phyloP scores from a whole-genome alignment of 1,284 basidiomycete species.

The Polyporus tsugae region DNA sequence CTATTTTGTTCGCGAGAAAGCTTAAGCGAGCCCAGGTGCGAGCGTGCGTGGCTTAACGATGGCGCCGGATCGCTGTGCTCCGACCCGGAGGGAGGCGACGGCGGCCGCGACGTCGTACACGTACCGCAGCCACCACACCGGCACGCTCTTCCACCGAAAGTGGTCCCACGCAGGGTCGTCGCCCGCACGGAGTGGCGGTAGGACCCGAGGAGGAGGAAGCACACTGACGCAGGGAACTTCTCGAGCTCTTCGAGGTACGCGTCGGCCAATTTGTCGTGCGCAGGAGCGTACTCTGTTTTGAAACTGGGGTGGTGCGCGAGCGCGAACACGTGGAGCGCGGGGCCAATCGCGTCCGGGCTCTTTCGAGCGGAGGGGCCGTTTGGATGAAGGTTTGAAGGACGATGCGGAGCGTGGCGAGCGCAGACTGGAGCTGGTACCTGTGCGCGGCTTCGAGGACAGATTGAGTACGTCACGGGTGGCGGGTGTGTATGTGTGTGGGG shows the following conservation, averaged over 20 bases:
- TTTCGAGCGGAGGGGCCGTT: neutral
- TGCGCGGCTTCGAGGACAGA: constrained; percentile 20
- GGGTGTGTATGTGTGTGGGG: constrained; percentile 10
- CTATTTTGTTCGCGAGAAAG: too few species aligned
- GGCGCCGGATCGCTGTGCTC: too few species aligned
- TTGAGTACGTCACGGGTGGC: constrained; percentile 15
- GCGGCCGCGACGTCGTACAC: constrained; percentile 30
- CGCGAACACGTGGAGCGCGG: constrained; percentile 43
- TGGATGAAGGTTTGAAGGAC: constrained; percentile 12
- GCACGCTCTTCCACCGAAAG: constrained; percentile 25
- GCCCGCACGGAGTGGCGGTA: constrained; percentile 26
- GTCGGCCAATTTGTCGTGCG: constrained; percentile 17
- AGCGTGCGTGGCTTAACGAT: too few species aligned
- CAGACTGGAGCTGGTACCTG: constrained; percentile 20
- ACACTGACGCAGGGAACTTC: constrained; percentile 29
- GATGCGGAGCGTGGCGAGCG: constrained; percentile 16
- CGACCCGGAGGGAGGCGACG: too few species aligned
- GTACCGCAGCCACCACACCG: constrained; percentile 33
- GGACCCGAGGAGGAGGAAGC: constrained; percentile 31
- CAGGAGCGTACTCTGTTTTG: constrained; percentile 20
- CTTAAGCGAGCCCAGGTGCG: too few species aligned
- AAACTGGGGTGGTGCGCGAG: constrained; percentile 38
- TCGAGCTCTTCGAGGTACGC: constrained; percentile 30
- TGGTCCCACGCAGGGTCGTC: constrained; percentile 25
- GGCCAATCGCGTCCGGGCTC: constrained; percentile 20